Evolutionary conservation across 441 rosid genomes (phyloP).

Genomic region (Eutrema salsugineum): DNA sequence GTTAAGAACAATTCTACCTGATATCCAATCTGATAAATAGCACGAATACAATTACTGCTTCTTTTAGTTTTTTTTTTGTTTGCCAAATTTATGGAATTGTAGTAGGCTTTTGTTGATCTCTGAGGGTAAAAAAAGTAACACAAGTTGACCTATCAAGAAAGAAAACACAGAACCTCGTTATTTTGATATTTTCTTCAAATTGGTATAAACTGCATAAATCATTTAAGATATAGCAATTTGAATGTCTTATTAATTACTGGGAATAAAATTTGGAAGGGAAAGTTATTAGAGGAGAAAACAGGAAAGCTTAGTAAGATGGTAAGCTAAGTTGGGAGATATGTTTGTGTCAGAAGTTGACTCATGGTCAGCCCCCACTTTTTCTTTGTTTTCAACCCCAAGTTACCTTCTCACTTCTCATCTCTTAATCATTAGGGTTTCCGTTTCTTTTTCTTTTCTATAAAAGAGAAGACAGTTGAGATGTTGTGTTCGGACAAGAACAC

Average conservation of each 20-base stretch:
- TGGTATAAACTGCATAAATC: not conserved
- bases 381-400: conserved; percentile 25
- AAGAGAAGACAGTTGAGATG: conserved; percentile 34
- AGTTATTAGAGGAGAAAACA: not conserved
- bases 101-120: not conserved
- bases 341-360: conserved; percentile 26
- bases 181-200: not conserved
- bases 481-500: conserved; percentile 31
- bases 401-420: conserved; percentile 3
- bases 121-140: not conserved
- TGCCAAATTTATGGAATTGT: not conserved
- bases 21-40: too few species aligned
- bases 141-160: not conserved
- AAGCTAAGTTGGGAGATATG: conserved; percentile 25
- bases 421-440: conserved; percentile 18
- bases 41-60: not conserved
- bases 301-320: conserved; percentile 8
- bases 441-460: not conserved
- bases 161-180: not conserved
- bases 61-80: not conserved
- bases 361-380: not conserved
- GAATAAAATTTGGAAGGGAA: not conserved
- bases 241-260: not conserved
- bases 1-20: too few species aligned
- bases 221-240: not conserved